Conservation (phyloP, 2,329 filamentous ascomycete genomes). For the Sclerotiophoma versabilis region DNA sequence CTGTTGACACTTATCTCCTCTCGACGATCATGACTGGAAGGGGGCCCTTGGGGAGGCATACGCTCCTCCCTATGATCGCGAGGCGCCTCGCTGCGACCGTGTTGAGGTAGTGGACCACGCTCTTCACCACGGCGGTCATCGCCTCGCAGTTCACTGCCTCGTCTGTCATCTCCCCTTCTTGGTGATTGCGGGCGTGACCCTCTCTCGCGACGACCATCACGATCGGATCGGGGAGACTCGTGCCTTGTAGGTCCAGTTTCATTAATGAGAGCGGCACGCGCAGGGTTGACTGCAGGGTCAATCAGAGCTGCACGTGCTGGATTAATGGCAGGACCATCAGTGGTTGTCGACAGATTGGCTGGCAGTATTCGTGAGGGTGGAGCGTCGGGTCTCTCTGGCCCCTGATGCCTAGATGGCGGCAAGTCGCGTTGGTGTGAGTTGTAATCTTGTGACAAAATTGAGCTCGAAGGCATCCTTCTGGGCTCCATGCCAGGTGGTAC, state of each 20-base stretch:
- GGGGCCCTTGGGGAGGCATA: conserved; percentile 26
- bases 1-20: conserved; percentile 41
- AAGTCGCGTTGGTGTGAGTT: conserved; percentile 37
- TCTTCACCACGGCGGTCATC: conserved; percentile 40
- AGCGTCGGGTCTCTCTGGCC: conserved; percentile 32
- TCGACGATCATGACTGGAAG: conserved; percentile 49
- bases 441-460: conserved; percentile 34
- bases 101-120: conserved; percentile 29
- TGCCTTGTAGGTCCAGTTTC: conserved; percentile 36
- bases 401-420: conserved; percentile 25
- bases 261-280: conserved; percentile 53
- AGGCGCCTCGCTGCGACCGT: conserved; percentile 32
- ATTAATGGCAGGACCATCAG: conserved; percentile 46
- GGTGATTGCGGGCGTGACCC: conserved; percentile 41
- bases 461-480: conserved; percentile 34
- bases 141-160: conserved; percentile 28
- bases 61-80: conserved; percentile 46
- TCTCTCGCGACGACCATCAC: conserved; percentile 42
- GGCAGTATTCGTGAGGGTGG: conserved; percentile 27
- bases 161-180: conserved; percentile 33
- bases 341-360: conserved; percentile 20
- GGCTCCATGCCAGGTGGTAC: conserved; percentile 26
- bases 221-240: conserved; percentile 37
- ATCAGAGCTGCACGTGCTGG: conserved; percentile 55
- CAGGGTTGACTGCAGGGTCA: conserved; percentile 49